A percentile compares a stretch with the other conserved stretches of the same genome.
These are phyloP conservation scores for Dactylellina haptotyla DNA, from an alignment of 2,329 filamentous ascomycete species.

Conservation along the genomic window DNA sequence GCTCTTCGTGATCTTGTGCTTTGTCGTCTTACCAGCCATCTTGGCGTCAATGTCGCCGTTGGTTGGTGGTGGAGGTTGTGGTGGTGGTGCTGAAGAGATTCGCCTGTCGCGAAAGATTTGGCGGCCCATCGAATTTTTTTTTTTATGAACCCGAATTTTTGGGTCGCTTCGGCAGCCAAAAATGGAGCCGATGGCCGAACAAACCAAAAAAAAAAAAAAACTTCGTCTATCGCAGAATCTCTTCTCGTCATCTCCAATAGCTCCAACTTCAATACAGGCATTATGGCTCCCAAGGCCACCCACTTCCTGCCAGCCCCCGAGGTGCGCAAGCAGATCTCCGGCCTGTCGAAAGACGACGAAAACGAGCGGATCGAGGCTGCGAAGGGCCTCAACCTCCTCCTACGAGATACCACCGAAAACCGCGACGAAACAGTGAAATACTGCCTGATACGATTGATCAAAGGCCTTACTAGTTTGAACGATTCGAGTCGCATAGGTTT, in stretches of 20 bases:
- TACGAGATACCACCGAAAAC: conserved; percentile 39
- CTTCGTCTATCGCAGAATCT: conserved; percentile 28
- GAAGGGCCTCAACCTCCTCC: conserved; percentile 33
- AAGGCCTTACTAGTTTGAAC: conserved; percentile 86
- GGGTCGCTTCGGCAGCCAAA: conserved; percentile 44
- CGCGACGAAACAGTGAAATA: conserved; percentile 48
- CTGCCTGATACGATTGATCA: conserved; percentile 71
- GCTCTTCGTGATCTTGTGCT: conserved; percentile 45
- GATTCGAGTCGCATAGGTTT: conserved; percentile 91
- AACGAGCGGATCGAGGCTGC: conserved; percentile 44
- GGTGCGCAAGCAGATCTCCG: conserved; percentile 41
- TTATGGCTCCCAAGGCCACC: conserved; percentile 25
- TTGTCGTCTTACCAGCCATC: conserved; percentile 40
- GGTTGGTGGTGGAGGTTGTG: conserved; percentile 2
- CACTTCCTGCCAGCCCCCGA: conserved; percentile 43
- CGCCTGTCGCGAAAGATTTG: conserved; percentile 43
- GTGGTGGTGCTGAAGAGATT: conserved; percentile 7
- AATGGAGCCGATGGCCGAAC: conserved; percentile 38
- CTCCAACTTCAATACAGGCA: background rate
- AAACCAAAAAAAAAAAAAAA: conserved; percentile 30
- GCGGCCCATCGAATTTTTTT: conserved; percentile 44
- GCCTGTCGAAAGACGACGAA: conserved; percentile 49
- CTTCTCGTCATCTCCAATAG: background rate
- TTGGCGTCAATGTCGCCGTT: conserved; percentile 18
- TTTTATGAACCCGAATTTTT: conserved; percentile 25